These are phyloP conservation scores for Turnera subulata DNA, from an alignment of 345 rosid species.

Conservation along the genomic window DNA sequence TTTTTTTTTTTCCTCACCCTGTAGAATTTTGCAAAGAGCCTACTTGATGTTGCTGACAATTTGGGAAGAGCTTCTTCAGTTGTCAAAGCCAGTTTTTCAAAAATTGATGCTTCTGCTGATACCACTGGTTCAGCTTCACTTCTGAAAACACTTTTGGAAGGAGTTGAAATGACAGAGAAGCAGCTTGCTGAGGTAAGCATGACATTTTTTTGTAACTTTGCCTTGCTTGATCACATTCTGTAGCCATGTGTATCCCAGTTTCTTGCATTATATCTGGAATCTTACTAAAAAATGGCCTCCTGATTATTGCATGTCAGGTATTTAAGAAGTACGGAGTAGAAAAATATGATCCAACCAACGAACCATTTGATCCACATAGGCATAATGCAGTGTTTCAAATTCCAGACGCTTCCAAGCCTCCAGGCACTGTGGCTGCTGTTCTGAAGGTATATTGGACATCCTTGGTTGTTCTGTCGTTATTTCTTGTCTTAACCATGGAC, in stretches of 20 bases:
- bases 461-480: neutral
- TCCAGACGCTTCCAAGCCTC: slow-evolving; percentile 80
- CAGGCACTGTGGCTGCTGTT: slow-evolving; percentile 75
- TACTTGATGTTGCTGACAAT: slow-evolving; percentile 89
- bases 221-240: too few species aligned
- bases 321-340: slow-evolving; percentile 70
- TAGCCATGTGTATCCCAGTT: too few species aligned
- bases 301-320: slow-evolving; percentile 36
- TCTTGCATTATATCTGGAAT: too few species aligned
- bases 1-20: slow-evolving; percentile 10
- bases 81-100: slow-evolving; percentile 69
- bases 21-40: slow-evolving; percentile 81
- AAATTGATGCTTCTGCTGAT: slow-evolving; percentile 61
- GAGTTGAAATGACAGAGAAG: slow-evolving; percentile 98
- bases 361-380: slow-evolving; percentile 87
- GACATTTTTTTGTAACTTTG: neutral
- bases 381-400: slow-evolving; percentile 79
- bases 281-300: too few species aligned
- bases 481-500: neutral
- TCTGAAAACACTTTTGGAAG: slow-evolving; percentile 74
- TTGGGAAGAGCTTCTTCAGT: slow-evolving; percentile 87
- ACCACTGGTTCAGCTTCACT: slow-evolving; percentile 57
- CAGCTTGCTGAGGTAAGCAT: slow-evolving; percentile 66
- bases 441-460: slow-evolving; percentile 49
- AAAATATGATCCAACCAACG: slow-evolving; percentile 67